Conservation (phyloP, 164 flowering plant species). For the Vitis rupestris region DNA sequence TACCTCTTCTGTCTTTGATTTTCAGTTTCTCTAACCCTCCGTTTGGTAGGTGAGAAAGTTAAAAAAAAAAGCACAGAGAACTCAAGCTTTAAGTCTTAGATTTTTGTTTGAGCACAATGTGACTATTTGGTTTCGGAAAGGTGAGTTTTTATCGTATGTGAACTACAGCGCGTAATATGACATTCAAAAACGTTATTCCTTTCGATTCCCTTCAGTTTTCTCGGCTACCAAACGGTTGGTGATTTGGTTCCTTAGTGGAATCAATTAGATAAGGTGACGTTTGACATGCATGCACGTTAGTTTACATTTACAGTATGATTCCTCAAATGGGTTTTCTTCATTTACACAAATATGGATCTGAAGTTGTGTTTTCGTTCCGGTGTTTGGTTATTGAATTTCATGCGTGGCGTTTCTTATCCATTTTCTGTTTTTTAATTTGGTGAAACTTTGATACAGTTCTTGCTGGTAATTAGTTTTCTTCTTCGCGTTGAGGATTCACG, state of each 20-base stretch:
- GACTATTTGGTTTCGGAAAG: no score
- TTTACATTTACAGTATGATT: background rate
- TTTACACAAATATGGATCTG: conserved; percentile 10
- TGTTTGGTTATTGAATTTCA: conserved; percentile 12
- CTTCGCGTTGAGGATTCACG: conserved; percentile 4
- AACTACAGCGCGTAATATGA: no score
- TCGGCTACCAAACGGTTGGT: background rate
- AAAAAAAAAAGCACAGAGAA: no score
- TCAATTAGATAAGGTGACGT: background rate
- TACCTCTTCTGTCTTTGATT: background rate
- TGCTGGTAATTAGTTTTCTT: background rate
- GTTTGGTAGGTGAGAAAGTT: no score
- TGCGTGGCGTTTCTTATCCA: background rate
- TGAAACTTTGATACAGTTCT: conserved; percentile 7
- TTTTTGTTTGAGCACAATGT: no score
- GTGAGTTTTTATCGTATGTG: no score
- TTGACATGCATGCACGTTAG: conserved; percentile 9
- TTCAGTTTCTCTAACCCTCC: no score
- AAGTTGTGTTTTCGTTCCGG: conserved; percentile 7
- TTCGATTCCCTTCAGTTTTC: background rate
- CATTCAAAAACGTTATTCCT: background rate
- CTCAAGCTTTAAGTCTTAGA: no score
- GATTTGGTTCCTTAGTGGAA: background rate
- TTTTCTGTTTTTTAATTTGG: background rate
- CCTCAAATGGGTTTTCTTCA: conserved; percentile 4